Evolutionary conservation across 2,329 filamentous ascomycete species (phyloP).

Genomic region (Cryphonectria carpinicola): DNA sequence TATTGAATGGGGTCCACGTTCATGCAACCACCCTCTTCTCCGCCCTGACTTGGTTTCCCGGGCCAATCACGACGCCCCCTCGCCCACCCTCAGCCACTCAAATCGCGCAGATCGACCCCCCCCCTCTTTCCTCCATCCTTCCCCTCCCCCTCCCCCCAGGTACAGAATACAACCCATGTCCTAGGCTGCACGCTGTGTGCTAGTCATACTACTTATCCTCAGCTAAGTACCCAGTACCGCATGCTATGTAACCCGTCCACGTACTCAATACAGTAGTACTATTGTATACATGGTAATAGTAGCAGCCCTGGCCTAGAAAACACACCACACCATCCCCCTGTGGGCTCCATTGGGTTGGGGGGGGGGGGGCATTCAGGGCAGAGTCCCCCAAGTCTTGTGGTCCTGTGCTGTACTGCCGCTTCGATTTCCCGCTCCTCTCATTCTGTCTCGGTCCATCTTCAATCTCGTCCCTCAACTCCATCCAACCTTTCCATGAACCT

Average conservation of each 20-base stretch:
- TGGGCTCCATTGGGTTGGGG: not conserved
- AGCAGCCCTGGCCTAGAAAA: not conserved
- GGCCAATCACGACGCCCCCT: constrained; percentile 2
- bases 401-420: constrained; percentile 2
- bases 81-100: constrained; percentile 16
- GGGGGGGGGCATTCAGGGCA: not conserved
- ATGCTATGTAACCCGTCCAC: not conserved
- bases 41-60: constrained; percentile 11
- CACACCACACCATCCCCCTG: not conserved
- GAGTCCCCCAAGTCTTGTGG: not conserved
- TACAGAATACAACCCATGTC: not conserved
- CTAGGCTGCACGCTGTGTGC: not conserved
- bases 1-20: not conserved
- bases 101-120: constrained; percentile 3
- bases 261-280: not conserved
- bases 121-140: constrained; percentile 8
- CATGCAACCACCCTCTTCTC: not conserved
- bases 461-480: constrained; percentile 8
- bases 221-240: not conserved
- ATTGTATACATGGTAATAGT: not conserved
- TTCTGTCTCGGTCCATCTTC: constrained; percentile 3
- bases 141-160: not conserved
- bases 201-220: not conserved
- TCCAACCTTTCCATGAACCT: not conserved
- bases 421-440: constrained; percentile 9